Base-by-base conservation (phyloP, 148 eudicot species). In the Diospyros kaki region DNA sequence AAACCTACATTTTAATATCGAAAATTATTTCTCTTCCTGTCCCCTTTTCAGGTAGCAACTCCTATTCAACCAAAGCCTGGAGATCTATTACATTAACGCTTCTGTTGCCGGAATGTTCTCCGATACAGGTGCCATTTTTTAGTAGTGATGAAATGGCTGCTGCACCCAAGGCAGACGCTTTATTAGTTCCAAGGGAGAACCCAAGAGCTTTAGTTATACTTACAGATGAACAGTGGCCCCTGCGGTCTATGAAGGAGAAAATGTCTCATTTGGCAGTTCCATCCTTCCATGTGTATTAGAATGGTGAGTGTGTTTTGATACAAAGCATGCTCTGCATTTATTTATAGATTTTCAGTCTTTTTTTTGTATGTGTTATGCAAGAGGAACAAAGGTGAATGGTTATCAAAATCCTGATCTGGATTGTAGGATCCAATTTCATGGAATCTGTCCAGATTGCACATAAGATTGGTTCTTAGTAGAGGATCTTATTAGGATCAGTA, bases 101-200 rank as follows among this genome's bases (percentile, higher is more conserved):
- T 64, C 43, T 44, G 5, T 17, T 50, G 5, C 56, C 52, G 13
- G 44, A 50, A 64, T 68, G 17, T 64, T 65, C 53, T 28, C 28
- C 28, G 51, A 55, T 66, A 42, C 86, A 89, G 93, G 87, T 84
- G 1, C 74, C 90, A 59, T 91, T 89, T 79, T 91, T 79, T 44
- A 69, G 64, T 69, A 71, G 61, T 51, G 83, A 83, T 39, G 87
- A 68, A 71, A 63, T 10, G 42, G 80, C 72, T 58, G 62, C 55
- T 54, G 41, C 50, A 46, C 56, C 66, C 39, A 84, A 76, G 75
- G 60, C 69, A 46, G 62, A 58, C 66, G 79, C 50, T 73, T 69
- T 58, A 61, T 45, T 77, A 40, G 14, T 79, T 77, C 91, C 85
- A 65, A 85, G 94, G 75, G 83, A 81, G 63, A 90, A 88, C 80